These are phyloP conservation scores for Byssoonygena ceratinophila DNA, from an alignment of 2,329 filamentous ascomycete genomes.

Conservation along the genomic window DNA sequence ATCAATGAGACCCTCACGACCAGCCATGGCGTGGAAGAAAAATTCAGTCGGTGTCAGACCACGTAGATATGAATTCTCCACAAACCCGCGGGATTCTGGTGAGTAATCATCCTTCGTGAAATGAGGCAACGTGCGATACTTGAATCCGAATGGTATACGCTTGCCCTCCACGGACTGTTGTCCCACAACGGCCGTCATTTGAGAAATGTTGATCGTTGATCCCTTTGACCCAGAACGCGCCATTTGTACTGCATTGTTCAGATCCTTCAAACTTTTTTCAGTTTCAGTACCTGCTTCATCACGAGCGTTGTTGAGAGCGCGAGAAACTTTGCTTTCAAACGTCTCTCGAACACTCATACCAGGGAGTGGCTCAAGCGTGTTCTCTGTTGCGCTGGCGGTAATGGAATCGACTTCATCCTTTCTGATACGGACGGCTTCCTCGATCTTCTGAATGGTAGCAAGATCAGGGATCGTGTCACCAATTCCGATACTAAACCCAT, in stretches of 20 bases:
- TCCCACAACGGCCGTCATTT: constrained; percentile 96
- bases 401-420: constrained; percentile 71
- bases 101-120: constrained; percentile 99
- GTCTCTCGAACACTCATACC: constrained; percentile 99
- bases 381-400: constrained; percentile 68
- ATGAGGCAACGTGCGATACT: constrained; percentile 90
- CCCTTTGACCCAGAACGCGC: constrained; percentile 95
- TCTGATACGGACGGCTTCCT: constrained; percentile 66
- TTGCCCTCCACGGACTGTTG: constrained; percentile 98
- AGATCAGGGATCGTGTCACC: constrained; percentile 94
- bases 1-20: constrained; percentile 98
- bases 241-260: constrained; percentile 96
- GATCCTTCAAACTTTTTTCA: constrained; percentile 82
- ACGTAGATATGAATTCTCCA: constrained; percentile 96
- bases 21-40: constrained; percentile 99
- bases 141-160: constrained; percentile 98
- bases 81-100: constrained; percentile 89
- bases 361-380: constrained; percentile 80
- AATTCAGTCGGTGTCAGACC: constrained; percentile 92
- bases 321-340: constrained; percentile 94
- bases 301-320: constrained; percentile 87
- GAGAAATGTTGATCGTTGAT: constrained; percentile 97
- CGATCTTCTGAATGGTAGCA: constrained; percentile 71
- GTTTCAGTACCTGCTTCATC: constrained; percentile 91
- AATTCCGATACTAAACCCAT: constrained; percentile 95